phyloP scores from a whole-genome alignment of 371 early-diverging fungal genomes.

The Ecytonucleospora hepatopenaei region DNA sequence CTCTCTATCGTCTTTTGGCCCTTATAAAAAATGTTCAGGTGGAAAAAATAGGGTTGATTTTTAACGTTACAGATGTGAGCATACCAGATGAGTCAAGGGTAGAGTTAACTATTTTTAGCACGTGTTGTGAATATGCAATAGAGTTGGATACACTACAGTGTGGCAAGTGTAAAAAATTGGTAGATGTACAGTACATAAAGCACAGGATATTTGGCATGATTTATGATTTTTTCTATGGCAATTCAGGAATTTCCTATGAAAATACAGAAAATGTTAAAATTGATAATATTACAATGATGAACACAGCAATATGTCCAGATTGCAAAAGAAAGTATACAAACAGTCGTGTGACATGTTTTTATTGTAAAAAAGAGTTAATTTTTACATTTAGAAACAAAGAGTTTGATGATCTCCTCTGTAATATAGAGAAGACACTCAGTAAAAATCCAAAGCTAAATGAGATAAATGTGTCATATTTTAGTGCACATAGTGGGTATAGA shows the following conservation, averaged over 20 bases:
- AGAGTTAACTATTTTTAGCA: slow-evolving; percentile 30
- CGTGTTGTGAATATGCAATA: slow-evolving; percentile 51
- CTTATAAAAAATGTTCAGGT: slow-evolving; percentile 3
- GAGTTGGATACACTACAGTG: slow-evolving; percentile 17
- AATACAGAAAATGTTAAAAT: no score
- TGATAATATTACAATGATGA: slow-evolving; percentile 21
- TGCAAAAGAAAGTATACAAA: slow-evolving; percentile 22
- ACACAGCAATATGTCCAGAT: slow-evolving; percentile 23
- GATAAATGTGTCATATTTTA: not conserved
- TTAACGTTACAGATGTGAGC: slow-evolving; percentile 18
- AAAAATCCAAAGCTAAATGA: not conserved
- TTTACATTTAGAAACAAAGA: slow-evolving; percentile 27
- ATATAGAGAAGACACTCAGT: slow-evolving; percentile 8
- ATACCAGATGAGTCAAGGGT: not conserved
- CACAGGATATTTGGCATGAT: slow-evolving; percentile 29
- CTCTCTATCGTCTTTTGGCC: slow-evolving; percentile 58
- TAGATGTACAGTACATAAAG: slow-evolving; percentile 29
- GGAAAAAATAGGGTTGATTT: slow-evolving; percentile 31
- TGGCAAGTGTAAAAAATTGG: slow-evolving; percentile 29
- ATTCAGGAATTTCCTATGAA: no score
- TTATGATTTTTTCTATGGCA: no score
- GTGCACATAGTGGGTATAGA: slow-evolving; percentile 21
- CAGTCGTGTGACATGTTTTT: slow-evolving; percentile 12
- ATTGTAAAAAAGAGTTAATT: slow-evolving; percentile 24
- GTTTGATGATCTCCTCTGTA: slow-evolving; percentile 40